phyloP scores from a whole-genome alignment of 2,329 filamentous ascomycete genomes.

The Cercospora citrullina region DNA sequence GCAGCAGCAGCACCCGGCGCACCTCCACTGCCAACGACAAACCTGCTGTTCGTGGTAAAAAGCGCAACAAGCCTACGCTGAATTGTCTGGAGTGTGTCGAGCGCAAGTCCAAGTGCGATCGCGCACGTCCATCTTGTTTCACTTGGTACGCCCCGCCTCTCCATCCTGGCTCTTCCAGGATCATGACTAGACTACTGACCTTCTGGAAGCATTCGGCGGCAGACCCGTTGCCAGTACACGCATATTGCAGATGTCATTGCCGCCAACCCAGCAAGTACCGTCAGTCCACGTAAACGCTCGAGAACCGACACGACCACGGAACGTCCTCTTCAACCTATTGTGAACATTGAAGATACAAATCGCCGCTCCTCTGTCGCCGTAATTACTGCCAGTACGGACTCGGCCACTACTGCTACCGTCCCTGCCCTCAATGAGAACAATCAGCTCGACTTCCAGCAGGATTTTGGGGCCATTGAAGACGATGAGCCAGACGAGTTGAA shows the following conservation, averaged over 20 bases:
- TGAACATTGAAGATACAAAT: background rate
- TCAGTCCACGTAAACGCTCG: background rate
- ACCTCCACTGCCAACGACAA: background rate
- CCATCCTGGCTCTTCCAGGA: background rate
- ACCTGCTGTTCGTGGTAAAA: conserved; percentile 37
- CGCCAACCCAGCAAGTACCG: background rate
- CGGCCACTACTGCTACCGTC: background rate
- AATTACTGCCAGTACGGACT: background rate
- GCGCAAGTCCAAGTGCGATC: conserved; percentile 81
- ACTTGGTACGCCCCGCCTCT: background rate
- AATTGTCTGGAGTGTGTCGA: conserved; percentile 78
- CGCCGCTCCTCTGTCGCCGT: background rate
- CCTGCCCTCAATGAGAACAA: background rate
- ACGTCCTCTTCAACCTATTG: background rate
- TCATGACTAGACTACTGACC: background rate
- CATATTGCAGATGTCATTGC: background rate
- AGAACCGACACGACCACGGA: background rate
- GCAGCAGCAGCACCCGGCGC: background rate
- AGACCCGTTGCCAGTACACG: background rate
- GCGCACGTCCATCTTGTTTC: conserved; percentile 57
- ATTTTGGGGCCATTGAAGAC: background rate
- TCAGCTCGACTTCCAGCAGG: background rate
- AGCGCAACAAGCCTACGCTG: conserved; percentile 77
- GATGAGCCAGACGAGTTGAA: background rate
- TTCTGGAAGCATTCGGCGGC: background rate